Base-by-base conservation (phyloP, 2,329 filamentous ascomycete species). In the Clonostachys solani region DNA sequence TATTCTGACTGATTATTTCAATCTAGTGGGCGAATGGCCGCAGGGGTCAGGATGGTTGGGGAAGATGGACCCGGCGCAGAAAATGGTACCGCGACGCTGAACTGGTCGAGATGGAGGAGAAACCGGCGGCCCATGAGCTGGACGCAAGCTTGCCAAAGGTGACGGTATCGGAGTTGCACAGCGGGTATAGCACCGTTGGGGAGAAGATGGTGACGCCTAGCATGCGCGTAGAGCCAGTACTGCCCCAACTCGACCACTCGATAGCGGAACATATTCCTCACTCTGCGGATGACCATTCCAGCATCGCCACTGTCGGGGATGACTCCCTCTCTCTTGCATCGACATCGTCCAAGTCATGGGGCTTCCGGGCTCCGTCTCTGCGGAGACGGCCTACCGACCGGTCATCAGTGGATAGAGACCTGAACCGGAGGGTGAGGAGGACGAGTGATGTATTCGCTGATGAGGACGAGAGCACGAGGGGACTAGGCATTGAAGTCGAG, bases 21-120 rank as follows among this genome's bases (percentile, higher is more conserved):
- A 29, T 5, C 4, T 43, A 95, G 86, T 99, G 94, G 94, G 86
- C 91, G 63, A 87, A 89, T 56, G 92, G 92, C 16, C 86, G 88
- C 15, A 81, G 90, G 50, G 89, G 89, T 5, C 78, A 81, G 62
- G 94, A 99, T 58, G 89, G 92, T 46, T 99, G 94, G 94, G 89
- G 89, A 38, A 84, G 90, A 48, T 99, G 95, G 77, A 99, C 94
- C 0, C 82, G 94, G 13, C 83, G 94, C 18, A 75, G 94, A 52
- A 96, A 97, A 68, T 99, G 94, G 94, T 94, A 90, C 61, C 87
- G 94, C 37, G 94, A 97, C 61, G 94, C 94, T 10, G 94, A 99
- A 69, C 80, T 99, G 5, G 89, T 96, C 34, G 94, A 99, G 61
- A 71, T 86, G 10, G 67, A 72, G 17, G 62, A 62, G 59, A 35